These are phyloP conservation scores for Colletotrichum endophyticum DNA, from an alignment of 2,329 filamentous ascomycete genomes.

Conservation along the genomic window DNA sequence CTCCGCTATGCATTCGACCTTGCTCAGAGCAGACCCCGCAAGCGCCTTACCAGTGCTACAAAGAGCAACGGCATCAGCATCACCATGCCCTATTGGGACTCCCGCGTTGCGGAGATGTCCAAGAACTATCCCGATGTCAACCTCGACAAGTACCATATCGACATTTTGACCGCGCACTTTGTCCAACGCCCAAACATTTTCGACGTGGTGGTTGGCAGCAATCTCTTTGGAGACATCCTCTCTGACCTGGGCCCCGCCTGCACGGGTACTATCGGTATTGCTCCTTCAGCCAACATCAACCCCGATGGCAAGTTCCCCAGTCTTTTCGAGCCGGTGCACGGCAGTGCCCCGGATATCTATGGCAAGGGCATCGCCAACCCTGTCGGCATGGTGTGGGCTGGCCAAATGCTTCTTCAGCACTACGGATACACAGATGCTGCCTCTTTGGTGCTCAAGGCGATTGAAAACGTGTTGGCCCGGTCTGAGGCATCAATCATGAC, in stretches of 20 bases:
- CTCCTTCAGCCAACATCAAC: constrained; percentile 72
- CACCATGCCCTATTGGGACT: constrained; percentile 73
- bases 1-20: constrained; percentile 69
- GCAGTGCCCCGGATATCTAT: constrained; percentile 74
- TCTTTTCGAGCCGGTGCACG: constrained; percentile 76
- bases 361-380: constrained; percentile 77
- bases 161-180: constrained; percentile 71
- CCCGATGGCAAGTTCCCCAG: constrained; percentile 58
- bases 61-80: constrained; percentile 71
- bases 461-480: constrained; percentile 67
- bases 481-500: constrained; percentile 33
- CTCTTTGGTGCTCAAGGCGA: constrained; percentile 61
- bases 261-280: constrained; percentile 75
- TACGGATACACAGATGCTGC: constrained; percentile 39
- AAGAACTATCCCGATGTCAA: constrained; percentile 65
- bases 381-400: constrained; percentile 71
- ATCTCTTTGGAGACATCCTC: constrained; percentile 69
- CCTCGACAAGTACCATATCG: constrained; percentile 70
- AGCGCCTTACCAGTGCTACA: constrained; percentile 66
- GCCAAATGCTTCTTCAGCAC: constrained; percentile 79
- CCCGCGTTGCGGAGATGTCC: constrained; percentile 59
- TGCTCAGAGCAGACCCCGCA: constrained; percentile 59
- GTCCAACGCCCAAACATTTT: constrained; percentile 62
- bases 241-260: constrained; percentile 74
- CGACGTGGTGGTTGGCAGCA: constrained; percentile 69